Evolutionary conservation across 495 filamentous ascomycete species (phyloP).

Genomic region (Daldinia caldariorum): DNA sequence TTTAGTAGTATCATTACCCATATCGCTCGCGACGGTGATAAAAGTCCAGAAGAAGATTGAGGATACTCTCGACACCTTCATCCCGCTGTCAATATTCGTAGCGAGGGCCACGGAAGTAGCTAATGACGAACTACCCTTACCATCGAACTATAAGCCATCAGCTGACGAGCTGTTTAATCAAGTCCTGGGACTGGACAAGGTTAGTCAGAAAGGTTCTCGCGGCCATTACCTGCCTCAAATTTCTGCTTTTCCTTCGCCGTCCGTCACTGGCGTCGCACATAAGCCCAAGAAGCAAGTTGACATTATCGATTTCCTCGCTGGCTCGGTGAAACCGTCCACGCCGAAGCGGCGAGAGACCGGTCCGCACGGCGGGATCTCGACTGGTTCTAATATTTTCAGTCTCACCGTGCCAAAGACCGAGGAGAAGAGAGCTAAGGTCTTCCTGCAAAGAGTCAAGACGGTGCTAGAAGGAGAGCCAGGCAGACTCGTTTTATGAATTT

Average conservation of each 20-base stretch:
- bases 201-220: constrained; percentile 53
- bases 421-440: constrained; percentile 79
- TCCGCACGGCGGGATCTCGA: constrained; percentile 52
- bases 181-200: constrained; percentile 75
- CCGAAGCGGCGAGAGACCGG: constrained; percentile 45
- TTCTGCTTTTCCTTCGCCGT: constrained; percentile 62
- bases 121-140: constrained; percentile 82
- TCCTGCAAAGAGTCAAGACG: constrained; percentile 83
- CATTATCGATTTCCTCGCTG: constrained; percentile 80
- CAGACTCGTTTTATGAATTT: constrained; percentile 69
- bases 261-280: constrained; percentile 43
- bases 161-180: constrained; percentile 88
- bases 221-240: constrained; percentile 79
- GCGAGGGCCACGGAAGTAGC: constrained; percentile 82
- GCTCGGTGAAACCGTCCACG: constrained; percentile 49
- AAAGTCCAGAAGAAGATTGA: constrained; percentile 83
- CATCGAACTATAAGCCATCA: constrained; percentile 67
- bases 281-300: constrained; percentile 61
- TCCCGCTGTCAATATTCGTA: constrained; percentile 89
- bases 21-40: constrained; percentile 80
- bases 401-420: constrained; percentile 78
- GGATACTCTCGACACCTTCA: constrained; percentile 73
- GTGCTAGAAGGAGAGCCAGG: constrained; percentile 86
- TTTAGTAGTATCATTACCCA: constrained; percentile 69
- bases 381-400: constrained; percentile 80